These are phyloP conservation scores for Recurvomyces mirabilis DNA, from an alignment of 495 filamentous ascomycete species.

Conservation along the genomic window DNA sequence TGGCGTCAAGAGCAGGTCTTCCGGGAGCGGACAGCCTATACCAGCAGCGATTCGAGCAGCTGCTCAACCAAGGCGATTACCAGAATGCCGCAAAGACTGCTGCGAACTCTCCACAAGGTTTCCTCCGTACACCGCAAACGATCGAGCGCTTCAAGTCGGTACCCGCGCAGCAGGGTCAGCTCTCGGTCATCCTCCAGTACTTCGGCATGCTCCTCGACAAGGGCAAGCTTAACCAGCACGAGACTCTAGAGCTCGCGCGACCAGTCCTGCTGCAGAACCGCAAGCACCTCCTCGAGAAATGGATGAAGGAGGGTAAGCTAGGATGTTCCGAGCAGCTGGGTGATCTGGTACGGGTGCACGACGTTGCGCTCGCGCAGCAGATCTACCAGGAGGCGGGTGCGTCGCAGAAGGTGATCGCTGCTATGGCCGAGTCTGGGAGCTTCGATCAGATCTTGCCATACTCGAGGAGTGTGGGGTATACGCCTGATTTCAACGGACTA, in stretches of 20 bases:
- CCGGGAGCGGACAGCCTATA: slow-evolving; percentile 94
- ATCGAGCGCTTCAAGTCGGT: slow-evolving; percentile 89
- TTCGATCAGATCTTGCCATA: slow-evolving; percentile 94
- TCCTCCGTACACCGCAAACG: slow-evolving; percentile 83
- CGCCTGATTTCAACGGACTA: slow-evolving; percentile 81
- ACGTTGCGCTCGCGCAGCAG: slow-evolving; percentile 67
- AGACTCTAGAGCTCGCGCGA: slow-evolving; percentile 85
- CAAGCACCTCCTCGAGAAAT: slow-evolving; percentile 95
- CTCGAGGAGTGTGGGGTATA: slow-evolving; percentile 68
- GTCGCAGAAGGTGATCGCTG: slow-evolving; percentile 84
- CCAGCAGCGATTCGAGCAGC: slow-evolving; percentile 78
- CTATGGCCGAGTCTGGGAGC: slow-evolving; percentile 87
- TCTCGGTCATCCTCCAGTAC: slow-evolving; percentile 92
- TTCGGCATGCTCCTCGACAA: slow-evolving; percentile 96
- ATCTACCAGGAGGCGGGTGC: slow-evolving; percentile 84
- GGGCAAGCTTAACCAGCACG: slow-evolving; percentile 79
- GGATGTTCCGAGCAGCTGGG: slow-evolving; percentile 92
- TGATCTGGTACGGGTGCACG: slow-evolving; percentile 82
- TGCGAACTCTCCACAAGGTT: slow-evolving; percentile 90
- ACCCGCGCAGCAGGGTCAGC: slow-evolving; percentile 59
- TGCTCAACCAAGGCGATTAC: slow-evolving; percentile 65
- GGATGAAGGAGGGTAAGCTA: slow-evolving; percentile 90
- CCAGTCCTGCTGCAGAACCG: slow-evolving; percentile 87
- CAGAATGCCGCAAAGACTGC: slow-evolving; percentile 86
- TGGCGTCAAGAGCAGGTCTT: slow-evolving; percentile 86